These are phyloP conservation scores for Davidsoniella virescens DNA, from an alignment of 2,329 filamentous ascomycete species.

Conservation along the genomic window DNA sequence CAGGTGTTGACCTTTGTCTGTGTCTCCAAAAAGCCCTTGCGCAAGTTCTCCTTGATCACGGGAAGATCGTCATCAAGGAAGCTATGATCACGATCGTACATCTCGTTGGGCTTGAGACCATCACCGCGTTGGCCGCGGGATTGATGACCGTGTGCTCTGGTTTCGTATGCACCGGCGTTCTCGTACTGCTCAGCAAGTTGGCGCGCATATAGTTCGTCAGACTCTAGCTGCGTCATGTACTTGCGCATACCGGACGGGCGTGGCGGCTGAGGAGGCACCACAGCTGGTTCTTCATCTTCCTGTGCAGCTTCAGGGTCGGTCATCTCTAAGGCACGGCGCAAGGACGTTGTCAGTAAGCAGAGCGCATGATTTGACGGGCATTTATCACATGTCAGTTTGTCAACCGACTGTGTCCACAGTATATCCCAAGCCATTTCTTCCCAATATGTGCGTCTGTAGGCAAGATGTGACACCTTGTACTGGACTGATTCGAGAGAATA, in stretches of 20 bases:
- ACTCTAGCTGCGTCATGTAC: slow-evolving; percentile 65
- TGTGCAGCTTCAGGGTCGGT: slow-evolving; percentile 56
- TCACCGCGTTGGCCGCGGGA: slow-evolving; percentile 19
- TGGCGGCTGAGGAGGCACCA: slow-evolving; percentile 64
- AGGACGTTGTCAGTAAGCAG: neutral
- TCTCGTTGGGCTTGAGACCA: slow-evolving; percentile 37
- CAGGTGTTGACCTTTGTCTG: slow-evolving; percentile 85
- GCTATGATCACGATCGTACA: slow-evolving; percentile 55
- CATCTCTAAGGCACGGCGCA: slow-evolving; percentile 38
- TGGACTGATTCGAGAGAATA: neutral
- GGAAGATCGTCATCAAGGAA: slow-evolving; percentile 95
- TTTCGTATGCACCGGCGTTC: slow-evolving; percentile 41
- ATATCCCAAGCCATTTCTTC: no score
- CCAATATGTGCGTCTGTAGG: no score
- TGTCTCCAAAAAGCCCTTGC: slow-evolving; percentile 87
- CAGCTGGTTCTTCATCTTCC: slow-evolving; percentile 33
- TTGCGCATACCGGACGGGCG: slow-evolving; percentile 45
- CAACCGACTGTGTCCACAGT: neutral
- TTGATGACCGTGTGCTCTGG: slow-evolving; percentile 25
- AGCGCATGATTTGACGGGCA: neutral
- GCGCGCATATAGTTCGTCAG: slow-evolving; percentile 81
- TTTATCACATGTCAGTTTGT: neutral
- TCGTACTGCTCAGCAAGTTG: slow-evolving; percentile 87
- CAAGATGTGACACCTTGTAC: no score
- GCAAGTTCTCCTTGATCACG: slow-evolving; percentile 79